Conservation (phyloP, 495 filamentous ascomycete species). For the Penicilliopsis zonata region DNA sequence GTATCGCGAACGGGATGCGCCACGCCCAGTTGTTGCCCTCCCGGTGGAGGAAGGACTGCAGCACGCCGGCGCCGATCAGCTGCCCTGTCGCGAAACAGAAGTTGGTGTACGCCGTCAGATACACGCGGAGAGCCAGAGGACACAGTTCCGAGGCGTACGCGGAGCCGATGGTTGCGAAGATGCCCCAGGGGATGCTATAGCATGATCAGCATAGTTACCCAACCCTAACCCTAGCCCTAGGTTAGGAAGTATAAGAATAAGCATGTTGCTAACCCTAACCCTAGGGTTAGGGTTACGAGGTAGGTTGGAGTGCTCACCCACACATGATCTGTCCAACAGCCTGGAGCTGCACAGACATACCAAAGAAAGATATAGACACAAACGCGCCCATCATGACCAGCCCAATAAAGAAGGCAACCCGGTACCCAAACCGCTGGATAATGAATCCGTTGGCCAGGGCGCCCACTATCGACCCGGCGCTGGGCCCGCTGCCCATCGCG, state of each 20-base stretch:
- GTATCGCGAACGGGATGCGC: constrained; percentile 46
- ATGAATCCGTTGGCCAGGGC: constrained; percentile 33
- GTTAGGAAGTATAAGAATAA: no score
- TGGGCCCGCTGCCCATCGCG: constrained; percentile 45
- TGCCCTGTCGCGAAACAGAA: constrained; percentile 59
- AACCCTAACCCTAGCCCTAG: no score
- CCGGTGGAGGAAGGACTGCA: constrained; percentile 32
- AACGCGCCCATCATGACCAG: constrained; percentile 40
- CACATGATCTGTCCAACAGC: constrained; percentile 53
- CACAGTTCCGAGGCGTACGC: constrained; percentile 54
- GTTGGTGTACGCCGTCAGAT: constrained; percentile 48
- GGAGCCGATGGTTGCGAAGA: constrained; percentile 43
- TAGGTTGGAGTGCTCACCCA: no score
- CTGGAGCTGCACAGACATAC: constrained; percentile 42
- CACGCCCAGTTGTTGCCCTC: constrained; percentile 31
- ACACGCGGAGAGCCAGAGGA: constrained; percentile 43
- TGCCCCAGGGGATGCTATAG: constrained; percentile 37
- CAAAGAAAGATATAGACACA: constrained; percentile 55
- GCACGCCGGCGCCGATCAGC: constrained; percentile 41
- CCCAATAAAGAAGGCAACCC: constrained; percentile 48
- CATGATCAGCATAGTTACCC: no score
- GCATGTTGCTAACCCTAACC: no score
- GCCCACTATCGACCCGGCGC: constrained; percentile 15
- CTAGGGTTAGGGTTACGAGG: no score
- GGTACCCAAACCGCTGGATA: constrained; percentile 30